Conservation (phyloP, 805 yeast species). For the Candida dendrica region DNA sequence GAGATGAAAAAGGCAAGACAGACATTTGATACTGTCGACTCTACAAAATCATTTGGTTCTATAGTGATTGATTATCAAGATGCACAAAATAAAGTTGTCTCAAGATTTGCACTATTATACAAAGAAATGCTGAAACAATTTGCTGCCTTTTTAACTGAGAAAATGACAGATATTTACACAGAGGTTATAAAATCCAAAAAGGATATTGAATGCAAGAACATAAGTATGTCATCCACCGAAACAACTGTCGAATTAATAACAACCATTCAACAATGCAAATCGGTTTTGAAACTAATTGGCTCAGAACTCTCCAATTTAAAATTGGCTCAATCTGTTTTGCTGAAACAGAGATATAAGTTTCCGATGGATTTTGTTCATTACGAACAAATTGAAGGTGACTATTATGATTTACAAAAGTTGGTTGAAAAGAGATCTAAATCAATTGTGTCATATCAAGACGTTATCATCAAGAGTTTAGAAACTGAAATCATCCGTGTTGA, state of each 20-base stretch:
- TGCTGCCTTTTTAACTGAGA: conserved; percentile 27
- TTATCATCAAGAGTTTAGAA: conserved; percentile 33
- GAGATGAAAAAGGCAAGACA: conserved; percentile 36
- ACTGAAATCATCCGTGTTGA: conserved; percentile 31
- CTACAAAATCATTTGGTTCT: conserved; percentile 33
- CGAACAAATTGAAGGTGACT: conserved; percentile 55
- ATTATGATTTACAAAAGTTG: conserved; percentile 33
- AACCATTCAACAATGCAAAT: conserved; percentile 26
- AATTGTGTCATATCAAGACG: conserved; percentile 35
- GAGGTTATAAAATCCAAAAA: conserved; percentile 27
- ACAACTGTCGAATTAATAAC: conserved; percentile 32
- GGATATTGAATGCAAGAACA: conserved; percentile 27
- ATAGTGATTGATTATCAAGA: conserved; percentile 38
- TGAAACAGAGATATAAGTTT: conserved; percentile 38
- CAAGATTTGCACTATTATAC: conserved; percentile 58
- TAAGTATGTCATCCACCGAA: conserved; percentile 31
- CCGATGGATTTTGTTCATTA: conserved; percentile 49
- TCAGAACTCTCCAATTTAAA: conserved; percentile 6
- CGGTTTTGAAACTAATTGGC: background rate
- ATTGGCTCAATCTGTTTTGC: conserved; percentile 30
- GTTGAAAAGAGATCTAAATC: conserved; percentile 25
- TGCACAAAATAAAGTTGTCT: conserved; percentile 43
- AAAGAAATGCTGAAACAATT: conserved; percentile 34
- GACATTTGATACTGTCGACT: conserved; percentile 44
- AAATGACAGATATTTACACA: conserved; percentile 23